Conservation (phyloP, 2,329 filamentous ascomycete species). For the Venturiaceae sp. region DNA sequence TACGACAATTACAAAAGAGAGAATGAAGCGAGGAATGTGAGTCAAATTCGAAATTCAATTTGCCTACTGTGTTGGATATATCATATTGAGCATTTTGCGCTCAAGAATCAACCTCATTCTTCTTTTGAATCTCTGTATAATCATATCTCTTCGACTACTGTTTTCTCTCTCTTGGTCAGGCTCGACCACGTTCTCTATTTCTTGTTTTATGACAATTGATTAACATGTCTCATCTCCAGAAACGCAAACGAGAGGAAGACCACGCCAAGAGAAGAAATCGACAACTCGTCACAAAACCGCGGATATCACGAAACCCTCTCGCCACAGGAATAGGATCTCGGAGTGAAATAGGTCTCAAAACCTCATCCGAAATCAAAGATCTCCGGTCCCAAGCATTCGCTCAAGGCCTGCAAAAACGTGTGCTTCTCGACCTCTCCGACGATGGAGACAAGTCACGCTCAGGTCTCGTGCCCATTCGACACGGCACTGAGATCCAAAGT, state of each 20-base stretch:
- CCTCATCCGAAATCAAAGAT: not conserved
- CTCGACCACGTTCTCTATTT: not conserved
- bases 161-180: not conserved
- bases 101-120: constrained; percentile 11
- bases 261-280: not conserved
- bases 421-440: not conserved
- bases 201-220: not conserved
- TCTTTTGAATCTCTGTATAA: not conserved
- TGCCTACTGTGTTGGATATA: not conserved
- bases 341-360: not conserved
- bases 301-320: not conserved
- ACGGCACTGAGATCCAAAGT: not conserved
- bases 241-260: constrained; percentile 1
- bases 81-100: not conserved
- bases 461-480: not conserved
- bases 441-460: not conserved
- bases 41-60: too few relatives aligned
- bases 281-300: not conserved
- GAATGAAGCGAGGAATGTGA: constrained; percentile 21
- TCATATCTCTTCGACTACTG: not conserved
- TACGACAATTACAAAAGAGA: constrained; percentile 27
- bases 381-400: not conserved
- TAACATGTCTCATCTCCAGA: not conserved
- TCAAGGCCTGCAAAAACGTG: not conserved
- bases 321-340: not conserved